Conservation (phyloP, 176 grass and related monocot species). For the Phoenix roebelenii region DNA sequence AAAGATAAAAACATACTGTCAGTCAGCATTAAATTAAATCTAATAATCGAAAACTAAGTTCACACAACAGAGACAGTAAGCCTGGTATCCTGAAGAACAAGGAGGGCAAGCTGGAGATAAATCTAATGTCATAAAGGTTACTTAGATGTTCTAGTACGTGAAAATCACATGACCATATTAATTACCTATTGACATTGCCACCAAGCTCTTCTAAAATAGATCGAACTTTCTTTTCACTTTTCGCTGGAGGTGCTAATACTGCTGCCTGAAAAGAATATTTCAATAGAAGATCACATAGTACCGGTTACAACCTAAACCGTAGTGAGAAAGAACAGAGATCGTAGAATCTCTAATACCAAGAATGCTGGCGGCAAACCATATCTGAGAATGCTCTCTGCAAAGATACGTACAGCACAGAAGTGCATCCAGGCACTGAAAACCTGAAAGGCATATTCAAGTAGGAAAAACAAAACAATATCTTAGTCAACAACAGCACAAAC, state of each 20-base stretch:
- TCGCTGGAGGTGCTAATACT: slow-evolving; percentile 64
- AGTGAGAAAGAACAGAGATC: slow-evolving; percentile 5
- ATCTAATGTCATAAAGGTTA: too few species aligned
- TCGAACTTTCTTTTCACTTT: slow-evolving; percentile 92
- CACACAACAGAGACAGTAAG: too few species aligned
- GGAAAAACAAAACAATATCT: neutral
- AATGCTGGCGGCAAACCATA: slow-evolving; percentile 81
- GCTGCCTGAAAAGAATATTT: slow-evolving; percentile 33
- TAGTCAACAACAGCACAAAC: too few species aligned
- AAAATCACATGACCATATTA: too few species aligned
- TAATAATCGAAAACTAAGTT: too few species aligned
- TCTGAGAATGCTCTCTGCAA: slow-evolving; percentile 98
- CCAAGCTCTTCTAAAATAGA: slow-evolving; percentile 58
- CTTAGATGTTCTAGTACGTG: too few species aligned
- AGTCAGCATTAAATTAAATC: too few species aligned
- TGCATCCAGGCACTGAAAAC: slow-evolving; percentile 99
- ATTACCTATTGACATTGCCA: slow-evolving; percentile 69
- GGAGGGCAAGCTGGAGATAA: too few species aligned
- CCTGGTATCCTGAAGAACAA: too few species aligned
- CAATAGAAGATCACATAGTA: too few species aligned
- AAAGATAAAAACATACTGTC: slow-evolving; percentile 3
- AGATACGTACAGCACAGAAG: slow-evolving; percentile 79
- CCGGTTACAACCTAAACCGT: too few species aligned
- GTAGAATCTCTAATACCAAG: slow-evolving; percentile 35
- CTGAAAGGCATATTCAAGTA: slow-evolving; percentile 19